Conservation (phyloP, 2,329 filamentous ascomycete species). For the Amesomyces nigricolor region DNA sequence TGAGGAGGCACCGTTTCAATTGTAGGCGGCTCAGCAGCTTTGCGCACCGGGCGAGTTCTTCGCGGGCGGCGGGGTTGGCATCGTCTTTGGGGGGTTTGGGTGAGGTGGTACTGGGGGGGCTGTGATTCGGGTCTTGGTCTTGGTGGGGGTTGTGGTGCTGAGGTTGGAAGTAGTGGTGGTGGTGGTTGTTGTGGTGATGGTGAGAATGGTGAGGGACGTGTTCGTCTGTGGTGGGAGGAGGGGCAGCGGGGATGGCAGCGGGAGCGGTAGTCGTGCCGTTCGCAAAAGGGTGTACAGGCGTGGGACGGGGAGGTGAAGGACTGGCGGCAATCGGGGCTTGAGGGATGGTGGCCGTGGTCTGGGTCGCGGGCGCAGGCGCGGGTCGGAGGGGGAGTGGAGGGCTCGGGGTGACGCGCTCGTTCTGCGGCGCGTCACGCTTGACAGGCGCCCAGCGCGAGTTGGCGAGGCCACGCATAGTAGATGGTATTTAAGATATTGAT, state of each 20-base stretch:
- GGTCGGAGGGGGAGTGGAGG: not conserved
- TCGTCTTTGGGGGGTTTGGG: not conserved
- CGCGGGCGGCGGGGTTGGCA: constrained; percentile 11
- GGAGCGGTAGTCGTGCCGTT: not conserved
- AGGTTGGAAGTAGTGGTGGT: no score
- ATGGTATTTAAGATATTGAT: no score
- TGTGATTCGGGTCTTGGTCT: not conserved
- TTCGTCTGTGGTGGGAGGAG: no score
- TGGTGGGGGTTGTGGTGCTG: no score
- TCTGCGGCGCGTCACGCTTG: not conserved
- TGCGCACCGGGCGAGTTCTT: constrained; percentile 51
- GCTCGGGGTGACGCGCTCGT: not conserved
- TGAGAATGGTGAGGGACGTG: no score
- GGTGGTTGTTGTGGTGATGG: no score
- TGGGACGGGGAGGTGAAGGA: not conserved
- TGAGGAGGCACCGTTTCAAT: constrained; percentile 59
- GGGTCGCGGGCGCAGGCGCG: not conserved
- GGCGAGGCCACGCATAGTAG: constrained; percentile 15
- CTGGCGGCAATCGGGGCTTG: constrained; percentile 2
- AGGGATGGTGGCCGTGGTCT: constrained; percentile 1
- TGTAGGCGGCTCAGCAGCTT: constrained; percentile 56
- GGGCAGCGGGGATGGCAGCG: not conserved
- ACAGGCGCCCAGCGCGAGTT: constrained; percentile 19
- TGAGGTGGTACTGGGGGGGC: not conserved
- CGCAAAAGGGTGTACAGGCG: not conserved